These are phyloP conservation scores for Beauveria bassiana DNA, from an alignment of 2,329 filamentous ascomycete species.

Conservation along the genomic window DNA sequence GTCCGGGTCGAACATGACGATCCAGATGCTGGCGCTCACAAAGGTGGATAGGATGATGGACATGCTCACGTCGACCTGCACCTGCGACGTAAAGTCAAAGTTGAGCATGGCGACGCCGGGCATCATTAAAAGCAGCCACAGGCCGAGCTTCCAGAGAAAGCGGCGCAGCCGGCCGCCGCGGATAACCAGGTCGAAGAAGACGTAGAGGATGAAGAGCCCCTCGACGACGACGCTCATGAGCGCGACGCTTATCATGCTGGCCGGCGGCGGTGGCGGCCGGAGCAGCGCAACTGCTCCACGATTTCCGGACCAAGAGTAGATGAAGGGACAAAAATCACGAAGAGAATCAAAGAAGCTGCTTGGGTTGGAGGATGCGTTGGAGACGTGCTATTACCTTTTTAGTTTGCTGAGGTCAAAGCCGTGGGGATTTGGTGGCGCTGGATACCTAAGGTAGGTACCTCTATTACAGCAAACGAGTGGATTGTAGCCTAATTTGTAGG, in stretches of 20 bases:
- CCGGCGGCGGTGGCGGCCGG: background rate
- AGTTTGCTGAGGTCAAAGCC: background rate
- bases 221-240: conserved; percentile 1
- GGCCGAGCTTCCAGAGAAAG: conserved; percentile 2
- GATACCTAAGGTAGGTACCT: no score
- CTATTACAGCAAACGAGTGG: no score
- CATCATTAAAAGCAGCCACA: background rate
- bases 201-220: background rate
- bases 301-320: background rate
- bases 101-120: conserved; percentile 1
- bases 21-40: conserved; percentile 1
- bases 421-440: background rate
- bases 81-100: conserved; percentile 5
- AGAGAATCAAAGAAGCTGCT: background rate
- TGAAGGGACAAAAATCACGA: background rate
- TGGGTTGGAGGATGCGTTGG: background rate
- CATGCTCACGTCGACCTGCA: background rate
- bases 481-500: no score
- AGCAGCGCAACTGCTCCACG: background rate
- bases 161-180: conserved; percentile 1
- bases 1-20: conserved; percentile 5
- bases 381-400: background rate
- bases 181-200: background rate
- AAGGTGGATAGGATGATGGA: background rate
- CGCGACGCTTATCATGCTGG: background rate